These are phyloP conservation scores for Rosa rugosa DNA, from an alignment of 306 rosid species.

Conservation along the genomic window DNA sequence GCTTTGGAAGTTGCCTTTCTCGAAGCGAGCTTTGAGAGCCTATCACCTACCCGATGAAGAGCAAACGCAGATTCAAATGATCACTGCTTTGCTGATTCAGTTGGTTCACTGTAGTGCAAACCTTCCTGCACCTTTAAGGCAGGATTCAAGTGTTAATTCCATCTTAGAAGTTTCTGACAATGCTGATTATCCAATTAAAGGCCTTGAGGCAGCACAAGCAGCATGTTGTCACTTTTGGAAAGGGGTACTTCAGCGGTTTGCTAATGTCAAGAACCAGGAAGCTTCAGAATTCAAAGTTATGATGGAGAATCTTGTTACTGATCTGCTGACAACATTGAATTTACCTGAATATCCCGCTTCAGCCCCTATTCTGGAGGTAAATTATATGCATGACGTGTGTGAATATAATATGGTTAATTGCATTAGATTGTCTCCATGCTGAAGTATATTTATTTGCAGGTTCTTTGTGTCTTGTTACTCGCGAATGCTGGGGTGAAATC, in stretches of 20 bases:
- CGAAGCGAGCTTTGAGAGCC: slow-evolving; percentile 87
- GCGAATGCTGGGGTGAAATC: slow-evolving; percentile 92
- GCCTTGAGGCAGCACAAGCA: slow-evolving; percentile 70
- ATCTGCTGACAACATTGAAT: slow-evolving; percentile 80
- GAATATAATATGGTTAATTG: slow-evolving; percentile 12
- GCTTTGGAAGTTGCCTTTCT: slow-evolving; percentile 81
- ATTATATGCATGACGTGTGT: slow-evolving; percentile 5
- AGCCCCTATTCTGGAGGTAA: slow-evolving; percentile 88
- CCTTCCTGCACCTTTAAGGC: slow-evolving; percentile 84
- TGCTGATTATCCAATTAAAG: slow-evolving; percentile 60
- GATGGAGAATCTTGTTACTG: slow-evolving; percentile 92
- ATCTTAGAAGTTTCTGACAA: slow-evolving; percentile 75
- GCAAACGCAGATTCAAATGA: slow-evolving; percentile 96
- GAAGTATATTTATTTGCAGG: slow-evolving; percentile 62
- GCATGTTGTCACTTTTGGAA: slow-evolving; percentile 89
- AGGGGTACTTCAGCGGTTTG: slow-evolving; percentile 87
- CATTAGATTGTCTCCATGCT: slow-evolving; percentile 31
- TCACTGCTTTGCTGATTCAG: slow-evolving; percentile 90
- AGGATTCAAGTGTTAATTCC: slow-evolving; percentile 60
- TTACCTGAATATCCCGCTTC: slow-evolving; percentile 98
- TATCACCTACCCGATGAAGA: slow-evolving; percentile 93
- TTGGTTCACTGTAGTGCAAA: slow-evolving; percentile 88
- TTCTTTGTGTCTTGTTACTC: slow-evolving; percentile 81
- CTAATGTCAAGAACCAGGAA: slow-evolving; percentile 82
- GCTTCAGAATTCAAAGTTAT: slow-evolving; percentile 81